phyloP scores from a whole-genome alignment of 768 basidiomycete genomes.

The Collybiopsis confluens region DNA sequence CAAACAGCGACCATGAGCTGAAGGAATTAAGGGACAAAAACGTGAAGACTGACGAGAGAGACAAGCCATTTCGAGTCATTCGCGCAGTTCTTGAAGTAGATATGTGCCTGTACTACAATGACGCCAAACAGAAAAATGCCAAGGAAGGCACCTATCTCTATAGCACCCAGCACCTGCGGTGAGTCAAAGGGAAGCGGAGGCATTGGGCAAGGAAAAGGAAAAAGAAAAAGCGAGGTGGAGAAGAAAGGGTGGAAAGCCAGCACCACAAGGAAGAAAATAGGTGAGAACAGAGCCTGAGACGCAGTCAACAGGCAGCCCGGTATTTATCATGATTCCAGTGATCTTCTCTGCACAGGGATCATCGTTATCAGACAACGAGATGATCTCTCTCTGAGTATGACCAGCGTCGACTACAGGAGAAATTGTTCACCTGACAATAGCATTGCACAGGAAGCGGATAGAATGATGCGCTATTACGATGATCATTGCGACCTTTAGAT shows the following conservation, averaged over 20 bases:
- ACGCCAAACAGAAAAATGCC: constrained; percentile 6
- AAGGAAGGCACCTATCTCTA: constrained; percentile 2
- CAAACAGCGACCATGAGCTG: background rate
- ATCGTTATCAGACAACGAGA: no score
- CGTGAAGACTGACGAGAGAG: background rate
- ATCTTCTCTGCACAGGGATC: no score
- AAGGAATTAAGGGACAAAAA: background rate
- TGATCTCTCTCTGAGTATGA: no score
- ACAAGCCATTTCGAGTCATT: background rate
- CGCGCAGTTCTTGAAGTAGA: constrained; percentile 4
- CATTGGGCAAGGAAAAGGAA: background rate
- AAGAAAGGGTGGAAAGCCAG: background rate
- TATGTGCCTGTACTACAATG: background rate
- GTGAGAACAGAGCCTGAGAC: no score
- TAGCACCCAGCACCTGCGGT: background rate
- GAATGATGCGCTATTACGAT: no score
- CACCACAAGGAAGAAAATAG: background rate
- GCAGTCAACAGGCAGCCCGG: no score
- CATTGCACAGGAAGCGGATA: no score
- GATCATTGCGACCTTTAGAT: no score
- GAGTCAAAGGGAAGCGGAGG: constrained; percentile 1
- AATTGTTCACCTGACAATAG: no score
- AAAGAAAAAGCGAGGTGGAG: background rate
- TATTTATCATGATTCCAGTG: no score
- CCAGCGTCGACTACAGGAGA: no score